Evolutionary conservation across 495 filamentous ascomycete genomes (phyloP).

Genomic region (Lophiotrema nucula): DNA sequence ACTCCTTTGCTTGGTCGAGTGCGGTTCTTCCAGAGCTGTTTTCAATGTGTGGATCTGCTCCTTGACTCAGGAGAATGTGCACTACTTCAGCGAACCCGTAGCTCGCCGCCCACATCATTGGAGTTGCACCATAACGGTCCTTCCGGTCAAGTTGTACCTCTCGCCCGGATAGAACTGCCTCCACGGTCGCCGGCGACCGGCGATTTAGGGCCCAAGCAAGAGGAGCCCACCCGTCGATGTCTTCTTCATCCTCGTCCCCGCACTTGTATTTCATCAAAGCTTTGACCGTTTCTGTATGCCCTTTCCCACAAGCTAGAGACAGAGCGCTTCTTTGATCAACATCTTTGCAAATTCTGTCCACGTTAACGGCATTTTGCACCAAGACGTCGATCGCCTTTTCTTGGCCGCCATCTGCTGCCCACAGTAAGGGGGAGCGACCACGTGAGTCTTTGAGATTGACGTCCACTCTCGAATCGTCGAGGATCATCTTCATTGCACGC

Average conservation of each 20-base stretch:
- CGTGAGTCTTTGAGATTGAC: slow-evolving; percentile 8
- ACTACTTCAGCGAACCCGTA: slow-evolving; percentile 20
- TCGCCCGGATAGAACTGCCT: slow-evolving; percentile 8
- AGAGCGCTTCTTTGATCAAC: slow-evolving; percentile 10
- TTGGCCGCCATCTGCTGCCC: slow-evolving; percentile 17
- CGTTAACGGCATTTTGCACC: slow-evolving; percentile 3
- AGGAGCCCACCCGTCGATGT: slow-evolving; percentile 19
- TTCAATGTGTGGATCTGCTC: not conserved
- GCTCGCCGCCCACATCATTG: slow-evolving; percentile 19
- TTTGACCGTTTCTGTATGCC: slow-evolving; percentile 8
- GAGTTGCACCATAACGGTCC: slow-evolving; percentile 12
- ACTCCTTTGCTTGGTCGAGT: not conserved
- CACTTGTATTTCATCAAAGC: slow-evolving; percentile 10
- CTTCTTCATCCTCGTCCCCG: slow-evolving; percentile 9
- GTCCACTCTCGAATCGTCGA: slow-evolving; percentile 3
- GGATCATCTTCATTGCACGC: not conserved
- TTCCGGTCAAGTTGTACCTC: slow-evolving; percentile 8
- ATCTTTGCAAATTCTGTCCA: slow-evolving; percentile 9
- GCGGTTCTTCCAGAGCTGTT: not conserved
- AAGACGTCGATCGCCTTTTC: slow-evolving; percentile 1
- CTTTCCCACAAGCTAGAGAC: slow-evolving; percentile 11
- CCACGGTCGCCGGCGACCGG: slow-evolving; percentile 10
- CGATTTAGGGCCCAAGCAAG: slow-evolving; percentile 16
- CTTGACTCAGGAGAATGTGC: not conserved
- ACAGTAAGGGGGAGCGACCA: slow-evolving; percentile 11